Evolutionary conservation across 495 filamentous ascomycete genomes (phyloP), one percentile per base, ranked within the genome.

Genomic region (Chaetomidium leptoderma): DNA sequence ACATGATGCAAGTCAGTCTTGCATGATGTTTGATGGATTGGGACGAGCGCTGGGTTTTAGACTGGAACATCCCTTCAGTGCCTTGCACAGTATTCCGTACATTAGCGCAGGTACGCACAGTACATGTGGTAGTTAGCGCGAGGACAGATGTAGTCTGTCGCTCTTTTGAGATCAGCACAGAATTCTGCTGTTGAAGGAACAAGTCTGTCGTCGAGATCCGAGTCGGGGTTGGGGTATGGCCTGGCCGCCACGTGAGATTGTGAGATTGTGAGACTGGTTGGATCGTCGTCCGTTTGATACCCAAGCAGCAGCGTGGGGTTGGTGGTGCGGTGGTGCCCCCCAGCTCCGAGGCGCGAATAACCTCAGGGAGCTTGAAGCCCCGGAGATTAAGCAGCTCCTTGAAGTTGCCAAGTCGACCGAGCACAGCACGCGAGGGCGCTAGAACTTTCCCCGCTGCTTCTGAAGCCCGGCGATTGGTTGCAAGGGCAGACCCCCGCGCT

Each of bases 391-490:
- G n/a, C n/a, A n/a, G n/a, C n/a, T n/a, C n/a, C n/a, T n/a, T n/a
- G n/a, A n/a, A n/a, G n/a, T n/a, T 6, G 37, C 13, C 37, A 40
- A 19, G 37, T 40, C 37, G 6, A 16, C 10, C 29, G 35, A 35
- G 46, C 46, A 10, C 36, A 29, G 9, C 36, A 42, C 29, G 29
- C 23, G 7, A 21, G 19, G 5, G 36, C 51, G 51, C 51, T 53
- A 42, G 39, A 42, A 53, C 3, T 17, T 53, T 44, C 49, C 35
- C 49, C 35, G 33, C 40, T 44, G 52, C 52, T 44, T 44, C 52
- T 21, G 39, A 45, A 45, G 16, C 14, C n/a, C 3, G 7, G 40
- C 40, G 24, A 44, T 55, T 55, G 52, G 51, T 10, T 26, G 29
- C 40, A 24, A 44, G n/a, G 19, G 13, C 23, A 44, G 26, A 5